Conservation (phyloP, 768 basidiomycete genomes). For the Ramaria rubella region DNA sequence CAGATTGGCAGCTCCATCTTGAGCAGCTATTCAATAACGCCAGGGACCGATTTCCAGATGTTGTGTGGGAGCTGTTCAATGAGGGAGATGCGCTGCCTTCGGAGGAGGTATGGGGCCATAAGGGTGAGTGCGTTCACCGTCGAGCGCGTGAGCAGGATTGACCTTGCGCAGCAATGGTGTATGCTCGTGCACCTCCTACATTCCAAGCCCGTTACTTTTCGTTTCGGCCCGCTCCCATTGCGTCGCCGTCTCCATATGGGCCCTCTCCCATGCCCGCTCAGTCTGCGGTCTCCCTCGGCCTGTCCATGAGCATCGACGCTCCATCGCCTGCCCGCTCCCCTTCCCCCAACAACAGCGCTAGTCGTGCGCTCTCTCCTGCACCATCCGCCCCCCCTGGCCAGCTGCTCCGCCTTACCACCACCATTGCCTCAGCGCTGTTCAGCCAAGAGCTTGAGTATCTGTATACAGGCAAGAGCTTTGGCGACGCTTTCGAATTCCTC, state of each 20-base stretch:
- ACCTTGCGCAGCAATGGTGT: conserved; percentile 67
- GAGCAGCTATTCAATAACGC: conserved; percentile 69
- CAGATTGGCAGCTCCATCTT: conserved; percentile 77
- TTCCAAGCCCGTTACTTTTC: conserved; percentile 90
- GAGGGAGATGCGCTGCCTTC: conserved; percentile 43
- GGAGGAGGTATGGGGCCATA: conserved; percentile 84
- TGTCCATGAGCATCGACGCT: conserved; percentile 31
- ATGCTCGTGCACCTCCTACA: conserved; percentile 86
- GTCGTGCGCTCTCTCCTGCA: conserved; percentile 31
- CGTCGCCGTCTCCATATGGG: conserved; percentile 45
- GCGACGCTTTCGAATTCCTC: conserved; percentile 81
- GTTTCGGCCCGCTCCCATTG: conserved; percentile 52
- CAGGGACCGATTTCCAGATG: conserved; percentile 93
- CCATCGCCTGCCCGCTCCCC: conserved; percentile 39
- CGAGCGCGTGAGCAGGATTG: neutral
- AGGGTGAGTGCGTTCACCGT: conserved; percentile 53
- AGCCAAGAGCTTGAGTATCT: conserved; percentile 89
- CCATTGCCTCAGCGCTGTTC: conserved; percentile 75
- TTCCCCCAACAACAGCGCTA: conserved; percentile 32
- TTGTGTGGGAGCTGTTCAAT: conserved; percentile 73
- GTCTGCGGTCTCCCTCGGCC: conserved; percentile 56
- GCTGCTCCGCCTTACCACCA: conserved; percentile 56
- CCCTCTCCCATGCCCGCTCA: conserved; percentile 48
- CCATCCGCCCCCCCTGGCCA: conserved; percentile 33
- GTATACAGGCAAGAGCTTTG: conserved; percentile 87